Base-by-base conservation (phyloP, 129 eudicot genomes). In the Escallonia rubra region DNA sequence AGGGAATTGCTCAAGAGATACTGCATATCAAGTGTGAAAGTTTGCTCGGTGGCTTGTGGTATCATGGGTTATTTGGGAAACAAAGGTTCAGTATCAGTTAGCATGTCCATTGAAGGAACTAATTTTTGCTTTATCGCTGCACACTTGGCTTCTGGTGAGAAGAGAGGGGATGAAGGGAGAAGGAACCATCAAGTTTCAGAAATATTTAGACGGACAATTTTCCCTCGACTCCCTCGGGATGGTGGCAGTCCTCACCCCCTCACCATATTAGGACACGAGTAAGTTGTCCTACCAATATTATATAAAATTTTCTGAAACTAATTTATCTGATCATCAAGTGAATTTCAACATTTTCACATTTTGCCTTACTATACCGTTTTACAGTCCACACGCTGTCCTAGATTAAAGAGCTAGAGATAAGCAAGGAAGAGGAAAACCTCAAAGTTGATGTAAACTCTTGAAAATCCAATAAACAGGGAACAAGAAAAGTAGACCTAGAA, bases 131-230 rank as follows among this genome's bases (percentile, higher is more conserved):
- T 91, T 74, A 74, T 86, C 43, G 86, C 84, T 34, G 96, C 95
- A 15, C 97, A 91, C 51, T 86, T 91, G 79, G 96, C 97, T 70
- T 91, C 96, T 8, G 95, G 97, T 38, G 96, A 91, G 81, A 91
- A 88, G 85, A 83, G 81, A 73, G 96, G 97, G 40, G 94, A 91
- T 65, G 94, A 91, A 79, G 85, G 83, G 63, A 81, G 80, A 76
- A 86, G 97, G 79, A 88, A 91, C 69, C 75, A 80, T 72, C 97
- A 91, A 67, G 97, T 91, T 54, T 77, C 84, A 2, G 89, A 91
- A 76, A 88, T 91, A 72, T 88, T 91, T 63, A 86, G 70, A 79
- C 79, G 96, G 42, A 88, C 95, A 2, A 68, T 66, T 66, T 91
- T 88, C 78, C 65, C 79, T 59, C 73, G 86, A 74, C 76, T 74